phyloP scores from a whole-genome alignment of 208 protist genomes.

The Blastocrithidia nonstop region DNA sequence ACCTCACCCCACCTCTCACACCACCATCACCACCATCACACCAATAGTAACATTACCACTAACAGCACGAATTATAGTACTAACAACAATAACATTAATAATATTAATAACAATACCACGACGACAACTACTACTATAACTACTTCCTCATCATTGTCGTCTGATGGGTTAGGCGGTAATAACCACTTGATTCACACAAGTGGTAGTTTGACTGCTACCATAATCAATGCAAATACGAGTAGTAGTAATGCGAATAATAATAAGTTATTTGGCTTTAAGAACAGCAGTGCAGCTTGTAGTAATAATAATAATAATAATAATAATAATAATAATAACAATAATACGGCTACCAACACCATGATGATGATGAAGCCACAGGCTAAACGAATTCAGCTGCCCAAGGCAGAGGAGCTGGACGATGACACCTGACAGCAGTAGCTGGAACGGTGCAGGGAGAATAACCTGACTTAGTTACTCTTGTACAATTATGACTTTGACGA shows the following conservation, averaged over 20 bases:
- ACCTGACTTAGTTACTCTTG: conserved; percentile 36
- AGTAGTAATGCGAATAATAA: neutral
- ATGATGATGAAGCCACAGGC: conserved; percentile 11
- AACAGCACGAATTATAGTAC: neutral
- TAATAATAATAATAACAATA: too few species aligned
- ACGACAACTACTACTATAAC: conserved; percentile 7
- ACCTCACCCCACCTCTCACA: too few species aligned
- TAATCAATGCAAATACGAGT: neutral
- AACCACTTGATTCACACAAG: too few species aligned
- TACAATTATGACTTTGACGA: conserved; percentile 46
- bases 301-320: too few species aligned
- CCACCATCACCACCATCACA: conserved; percentile 8
- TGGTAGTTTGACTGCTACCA: neutral
- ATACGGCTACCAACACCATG: neutral
- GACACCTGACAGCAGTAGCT: conserved; percentile 59
- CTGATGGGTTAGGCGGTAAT: too few species aligned
- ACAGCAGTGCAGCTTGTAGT: too few species aligned
- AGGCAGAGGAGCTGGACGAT: conserved; percentile 55
- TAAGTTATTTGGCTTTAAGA: too few species aligned
- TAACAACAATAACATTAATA: neutral
- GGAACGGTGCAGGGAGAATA: conserved; percentile 24
- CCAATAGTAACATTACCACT: too few species aligned
- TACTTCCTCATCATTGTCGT: too few species aligned
- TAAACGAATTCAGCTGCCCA: conserved; percentile 33
- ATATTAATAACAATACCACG: conserved; percentile 5